These are phyloP conservation scores for Calycina herbarum DNA, from an alignment of 2,329 filamentous ascomycete genomes.

Conservation along the genomic window DNA sequence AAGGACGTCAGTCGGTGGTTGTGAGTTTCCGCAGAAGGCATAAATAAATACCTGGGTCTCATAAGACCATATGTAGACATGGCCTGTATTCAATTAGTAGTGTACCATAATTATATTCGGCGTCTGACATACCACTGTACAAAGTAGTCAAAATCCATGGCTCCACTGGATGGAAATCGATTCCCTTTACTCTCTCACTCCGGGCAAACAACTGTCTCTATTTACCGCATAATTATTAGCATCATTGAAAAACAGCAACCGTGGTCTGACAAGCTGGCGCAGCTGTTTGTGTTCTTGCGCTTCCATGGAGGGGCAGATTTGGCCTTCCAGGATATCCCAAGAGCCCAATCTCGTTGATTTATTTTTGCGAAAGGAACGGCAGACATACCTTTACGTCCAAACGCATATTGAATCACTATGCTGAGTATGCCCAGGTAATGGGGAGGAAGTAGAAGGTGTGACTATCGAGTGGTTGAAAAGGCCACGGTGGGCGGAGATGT, in stretches of 20 bases:
- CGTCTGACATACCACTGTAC: slow-evolving; percentile 73
- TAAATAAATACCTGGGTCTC: slow-evolving; percentile 68
- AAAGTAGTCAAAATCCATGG: slow-evolving; percentile 96
- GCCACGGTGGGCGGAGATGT: slow-evolving; percentile 12
- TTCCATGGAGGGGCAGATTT: slow-evolving; percentile 13
- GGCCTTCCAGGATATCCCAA: slow-evolving; percentile 6
- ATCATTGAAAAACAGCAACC: background rate
- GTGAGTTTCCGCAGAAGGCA: background rate
- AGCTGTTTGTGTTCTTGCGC: slow-evolving; percentile 24
- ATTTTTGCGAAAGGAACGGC: background rate
- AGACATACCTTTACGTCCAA: slow-evolving; percentile 58
- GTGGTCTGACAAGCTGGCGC: slow-evolving; percentile 21
- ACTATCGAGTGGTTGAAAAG: slow-evolving; percentile 24
- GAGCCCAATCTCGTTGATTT: slow-evolving; percentile 4
- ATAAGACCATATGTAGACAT: slow-evolving; percentile 99
- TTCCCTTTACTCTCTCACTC: slow-evolving; percentile 94
- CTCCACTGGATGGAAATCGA: slow-evolving; percentile 96
- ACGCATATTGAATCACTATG: slow-evolving; percentile 47
- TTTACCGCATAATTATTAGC: slow-evolving; percentile 24
- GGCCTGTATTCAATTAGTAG: slow-evolving; percentile 57
- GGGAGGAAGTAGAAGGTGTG: slow-evolving; percentile 27
- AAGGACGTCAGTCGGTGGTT: slow-evolving; percentile 20
- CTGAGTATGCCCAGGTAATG: slow-evolving; percentile 19
- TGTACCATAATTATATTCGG: slow-evolving; percentile 23
- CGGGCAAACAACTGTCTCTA: slow-evolving; percentile 82